phyloP scores from a whole-genome alignment of 257 asterid genomes.

The Solanum piurae region DNA sequence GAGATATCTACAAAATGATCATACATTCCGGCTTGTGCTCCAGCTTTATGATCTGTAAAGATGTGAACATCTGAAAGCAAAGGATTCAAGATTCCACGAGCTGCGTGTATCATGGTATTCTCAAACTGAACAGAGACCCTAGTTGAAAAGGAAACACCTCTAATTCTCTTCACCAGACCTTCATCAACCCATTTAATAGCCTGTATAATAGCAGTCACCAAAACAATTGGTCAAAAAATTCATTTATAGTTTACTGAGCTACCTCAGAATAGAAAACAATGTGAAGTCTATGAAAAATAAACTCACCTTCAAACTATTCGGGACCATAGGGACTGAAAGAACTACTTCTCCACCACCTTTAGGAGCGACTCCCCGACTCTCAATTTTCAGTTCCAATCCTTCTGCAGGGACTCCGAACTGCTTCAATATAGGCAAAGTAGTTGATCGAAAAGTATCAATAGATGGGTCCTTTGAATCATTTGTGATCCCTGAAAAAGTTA shows the following conservation, averaged over 20 bases:
- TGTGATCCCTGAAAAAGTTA: conserved; percentile 52
- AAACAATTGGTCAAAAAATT: background rate
- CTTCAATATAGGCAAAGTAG: conserved; percentile 63
- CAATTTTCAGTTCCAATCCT: conserved; percentile 58
- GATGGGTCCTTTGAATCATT: conserved; percentile 86
- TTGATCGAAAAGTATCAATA: conserved; percentile 70
- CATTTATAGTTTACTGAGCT: background rate
- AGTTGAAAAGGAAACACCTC: conserved; percentile 78
- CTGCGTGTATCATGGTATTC: conserved; percentile 66
- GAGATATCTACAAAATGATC: conserved; percentile 7
- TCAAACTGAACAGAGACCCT: conserved; percentile 77
- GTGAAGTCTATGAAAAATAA: background rate
- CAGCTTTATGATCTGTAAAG: conserved; percentile 77
- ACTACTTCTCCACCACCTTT: conserved; percentile 81
- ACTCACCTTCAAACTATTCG: conserved; percentile 53
- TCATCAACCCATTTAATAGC: conserved; percentile 80
- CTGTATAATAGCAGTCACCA: conserved; percentile 15
- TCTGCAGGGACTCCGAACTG: conserved; percentile 75
- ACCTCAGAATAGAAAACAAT: background rate
- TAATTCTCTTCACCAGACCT: conserved; percentile 91
- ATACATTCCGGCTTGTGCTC: conserved; percentile 73
- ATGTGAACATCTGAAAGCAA: conserved; percentile 77
- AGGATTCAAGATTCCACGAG: conserved; percentile 78
- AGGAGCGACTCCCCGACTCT: conserved; percentile 82
- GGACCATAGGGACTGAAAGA: conserved; percentile 59